Evolutionary conservation across 2,329 filamentous ascomycete genomes (phyloP).

Genomic region (Neofusicoccum umdonicola): DNA sequence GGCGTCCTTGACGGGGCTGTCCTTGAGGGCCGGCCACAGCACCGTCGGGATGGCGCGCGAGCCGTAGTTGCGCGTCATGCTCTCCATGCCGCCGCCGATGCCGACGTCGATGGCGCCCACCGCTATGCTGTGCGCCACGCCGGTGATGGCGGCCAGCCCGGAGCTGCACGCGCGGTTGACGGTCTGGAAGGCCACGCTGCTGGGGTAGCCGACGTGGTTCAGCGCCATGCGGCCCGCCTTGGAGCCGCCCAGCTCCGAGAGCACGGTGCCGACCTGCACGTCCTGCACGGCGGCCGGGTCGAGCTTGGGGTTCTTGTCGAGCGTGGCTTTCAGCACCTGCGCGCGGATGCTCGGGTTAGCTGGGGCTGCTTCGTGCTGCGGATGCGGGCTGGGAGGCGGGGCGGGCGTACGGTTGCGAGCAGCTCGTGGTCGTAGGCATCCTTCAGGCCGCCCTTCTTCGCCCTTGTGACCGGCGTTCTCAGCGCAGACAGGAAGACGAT

Average conservation of each 20-base stretch:
- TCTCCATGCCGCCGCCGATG: conserved; percentile 90
- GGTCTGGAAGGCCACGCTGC: conserved; percentile 74
- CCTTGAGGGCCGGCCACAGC: conserved; percentile 71
- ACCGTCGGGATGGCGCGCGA: conserved; percentile 73
- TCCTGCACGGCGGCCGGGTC: conserved; percentile 71
- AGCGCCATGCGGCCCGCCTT: conserved; percentile 92
- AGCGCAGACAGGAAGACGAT: conserved; percentile 87
- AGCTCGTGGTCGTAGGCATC: conserved; percentile 91
- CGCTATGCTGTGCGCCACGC: conserved; percentile 72
- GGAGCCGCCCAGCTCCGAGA: conserved; percentile 84
- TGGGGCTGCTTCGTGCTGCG: not conserved
- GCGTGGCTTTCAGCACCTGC: conserved; percentile 62
- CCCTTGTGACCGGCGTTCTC: conserved; percentile 80
- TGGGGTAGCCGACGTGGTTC: conserved; percentile 75
- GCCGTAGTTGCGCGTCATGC: conserved; percentile 91
- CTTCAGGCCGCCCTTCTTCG: conserved; percentile 79
- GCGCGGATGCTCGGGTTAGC: conserved; percentile 13
- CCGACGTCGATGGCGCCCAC: conserved; percentile 69
- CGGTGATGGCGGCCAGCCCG: conserved; percentile 73
- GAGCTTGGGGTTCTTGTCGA: conserved; percentile 70
- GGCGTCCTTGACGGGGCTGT: conserved; percentile 60
- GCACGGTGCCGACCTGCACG: conserved; percentile 81
- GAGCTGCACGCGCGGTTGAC: conserved; percentile 85
- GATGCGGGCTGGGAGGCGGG: not conserved
- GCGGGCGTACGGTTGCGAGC: conserved; percentile 57